Percentiles rank a stretch among this genome's conserved stretches.
Conservation (phyloP, 129 eudicot species). For the Centrapalus pauciflorus region DNA sequence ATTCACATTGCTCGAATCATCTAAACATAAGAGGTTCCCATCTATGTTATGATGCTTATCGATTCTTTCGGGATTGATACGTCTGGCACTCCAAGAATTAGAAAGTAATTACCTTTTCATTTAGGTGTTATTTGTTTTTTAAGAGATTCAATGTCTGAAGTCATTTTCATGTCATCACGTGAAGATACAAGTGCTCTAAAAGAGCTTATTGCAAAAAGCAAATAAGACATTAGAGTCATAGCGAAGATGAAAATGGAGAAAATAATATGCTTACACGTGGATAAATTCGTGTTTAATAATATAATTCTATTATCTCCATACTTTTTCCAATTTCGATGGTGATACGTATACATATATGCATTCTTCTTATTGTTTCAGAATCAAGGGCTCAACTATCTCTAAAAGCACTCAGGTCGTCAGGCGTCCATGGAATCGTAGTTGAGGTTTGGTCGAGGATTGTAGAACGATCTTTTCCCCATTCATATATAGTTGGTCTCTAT, state of each 20-base stretch:
- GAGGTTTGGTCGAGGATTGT: slow-evolving; percentile 81
- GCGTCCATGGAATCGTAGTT: slow-evolving; percentile 70
- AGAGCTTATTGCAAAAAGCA: too few species aligned
- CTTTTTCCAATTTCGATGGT: slow-evolving; percentile 27
- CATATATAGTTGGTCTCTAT: slow-evolving; percentile 62
- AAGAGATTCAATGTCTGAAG: too few species aligned
- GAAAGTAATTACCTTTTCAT: slow-evolving; percentile 39
- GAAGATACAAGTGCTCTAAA: too few species aligned
- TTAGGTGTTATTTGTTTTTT: too few species aligned
- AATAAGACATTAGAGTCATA: slow-evolving; percentile 1
- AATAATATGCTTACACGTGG: slow-evolving; percentile 9
- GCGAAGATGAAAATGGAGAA: slow-evolving; percentile 10
- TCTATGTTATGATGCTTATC: slow-evolving; percentile 62
- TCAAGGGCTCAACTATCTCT: slow-evolving; percentile 62
- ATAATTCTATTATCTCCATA: not conserved
- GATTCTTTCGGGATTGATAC: slow-evolving; percentile 61
- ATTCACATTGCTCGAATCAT: slow-evolving; percentile 47
- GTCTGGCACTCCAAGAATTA: slow-evolving; percentile 55
- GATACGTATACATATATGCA: slow-evolving; percentile 17
- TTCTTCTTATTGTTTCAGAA: slow-evolving; percentile 35
- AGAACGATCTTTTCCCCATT: slow-evolving; percentile 49
- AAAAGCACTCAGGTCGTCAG: slow-evolving; percentile 70
- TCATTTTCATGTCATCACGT: too few species aligned
- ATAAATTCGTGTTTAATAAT: slow-evolving; percentile 1
- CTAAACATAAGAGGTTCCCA: slow-evolving; percentile 55